Evolutionary conservation across 805 yeast species (phyloP), one percentile per base, ranked within the genome.

Genomic region (Cyberlindnera mississippiensis): DNA sequence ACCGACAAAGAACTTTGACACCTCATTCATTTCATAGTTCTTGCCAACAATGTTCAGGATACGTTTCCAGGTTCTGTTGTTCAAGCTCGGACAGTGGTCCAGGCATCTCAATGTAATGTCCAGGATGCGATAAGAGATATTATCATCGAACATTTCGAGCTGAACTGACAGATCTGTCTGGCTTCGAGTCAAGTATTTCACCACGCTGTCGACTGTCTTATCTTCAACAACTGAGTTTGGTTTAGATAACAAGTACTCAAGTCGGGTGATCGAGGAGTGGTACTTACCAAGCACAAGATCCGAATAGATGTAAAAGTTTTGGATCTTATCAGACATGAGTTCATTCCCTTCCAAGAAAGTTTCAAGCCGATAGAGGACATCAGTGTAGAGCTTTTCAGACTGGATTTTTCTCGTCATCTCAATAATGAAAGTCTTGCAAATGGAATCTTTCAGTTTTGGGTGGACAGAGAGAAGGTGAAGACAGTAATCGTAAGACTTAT

Each of bases 61-160:
- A 9, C 37, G 31, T 14, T 42, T 37, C 58, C 59, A 55, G 2
- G 56, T 46, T 24, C 38, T 45, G n/a, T 26, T 19, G 16, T 36
- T 38, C 26, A 38, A 29, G 12, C 32, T 15, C 3, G 36, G 24
- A 38, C 47, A 31, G 16, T 37, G 38, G 5, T 28, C 40, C 13
- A 47, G 13, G 28, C 43, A 41, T 14, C 36, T 13, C 15, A 35
- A 12, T 14, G 46, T 31, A 27, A 46, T 14, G 17, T 27, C 16
- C 32, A 38, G 13, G 18, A 37, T 35, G 15, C 40, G 35, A 13
- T 30, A 9, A 36, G 40, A 20, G 28, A 36, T 9, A 20, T 40
- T 34, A 13, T 40, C 37, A n/a, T 45, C 45, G 16, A 35, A 38
- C 19, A 28, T 8, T 15, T 30, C 35, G 11, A 32, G 15, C n/a